These are phyloP conservation scores for Cryptococcus jaspeensis DNA, from an alignment of 1,284 basidiomycete species.

Conservation along the genomic window DNA sequence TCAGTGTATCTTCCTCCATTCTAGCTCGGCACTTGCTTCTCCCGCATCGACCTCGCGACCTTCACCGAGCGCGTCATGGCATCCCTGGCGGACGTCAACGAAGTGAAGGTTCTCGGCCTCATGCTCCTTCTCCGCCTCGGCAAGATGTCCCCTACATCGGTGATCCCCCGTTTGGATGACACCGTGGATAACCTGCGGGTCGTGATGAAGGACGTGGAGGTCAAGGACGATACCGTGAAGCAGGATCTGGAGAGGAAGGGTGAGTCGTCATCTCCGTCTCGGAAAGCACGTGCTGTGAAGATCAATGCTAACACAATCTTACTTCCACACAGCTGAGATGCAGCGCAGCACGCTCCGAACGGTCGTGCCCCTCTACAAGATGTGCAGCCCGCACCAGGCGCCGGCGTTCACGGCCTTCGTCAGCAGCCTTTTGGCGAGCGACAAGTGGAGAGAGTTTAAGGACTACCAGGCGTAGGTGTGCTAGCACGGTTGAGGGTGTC, in stretches of 20 bases:
- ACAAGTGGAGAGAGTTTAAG: conserved; percentile 47
- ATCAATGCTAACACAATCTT: conserved; percentile 3
- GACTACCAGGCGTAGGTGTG: conserved; percentile 36
- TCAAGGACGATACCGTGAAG: conserved; percentile 92
- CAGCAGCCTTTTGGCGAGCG: conserved; percentile 28
- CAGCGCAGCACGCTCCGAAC: conserved; percentile 84
- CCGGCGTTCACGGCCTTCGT: conserved; percentile 74
- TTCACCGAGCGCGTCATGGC: conserved; percentile 79
- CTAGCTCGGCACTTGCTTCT: conserved; percentile 64
- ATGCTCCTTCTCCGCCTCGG: conserved; percentile 91
- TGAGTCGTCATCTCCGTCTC: conserved; percentile 14
- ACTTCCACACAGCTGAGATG: conserved; percentile 62
- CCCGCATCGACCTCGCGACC: conserved; percentile 77
- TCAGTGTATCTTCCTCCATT: background rate
- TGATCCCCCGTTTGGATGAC: conserved; percentile 83
- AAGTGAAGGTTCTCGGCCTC: conserved; percentile 94
- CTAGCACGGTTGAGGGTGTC: too few relatives aligned
- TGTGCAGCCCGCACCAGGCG: conserved; percentile 57
- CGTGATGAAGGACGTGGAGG: conserved; percentile 86
- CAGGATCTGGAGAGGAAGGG: conserved; percentile 89
- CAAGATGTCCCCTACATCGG: conserved; percentile 74
- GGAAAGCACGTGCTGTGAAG: background rate
- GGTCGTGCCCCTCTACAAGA: conserved; percentile 75
- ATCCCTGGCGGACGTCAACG: conserved; percentile 87
- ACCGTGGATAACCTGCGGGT: conserved; percentile 75